Evolutionary conservation across 371 early-diverging fungal species (phyloP).

Genomic region (Mucor saturninus): DNA sequence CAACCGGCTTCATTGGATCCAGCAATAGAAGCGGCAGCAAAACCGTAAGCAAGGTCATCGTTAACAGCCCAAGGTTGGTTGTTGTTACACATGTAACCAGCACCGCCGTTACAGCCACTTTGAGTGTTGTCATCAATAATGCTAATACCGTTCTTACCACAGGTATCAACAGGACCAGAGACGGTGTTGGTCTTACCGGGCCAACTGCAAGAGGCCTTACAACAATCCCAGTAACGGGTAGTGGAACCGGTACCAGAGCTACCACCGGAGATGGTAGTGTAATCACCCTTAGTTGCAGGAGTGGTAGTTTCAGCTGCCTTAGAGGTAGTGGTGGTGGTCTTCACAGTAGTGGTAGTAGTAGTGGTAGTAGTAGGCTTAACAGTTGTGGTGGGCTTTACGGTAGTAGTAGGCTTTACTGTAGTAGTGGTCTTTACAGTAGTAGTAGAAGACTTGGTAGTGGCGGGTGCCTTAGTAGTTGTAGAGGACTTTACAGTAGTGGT

Average conservation of each 20-base stretch:
- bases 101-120: constrained; percentile 48
- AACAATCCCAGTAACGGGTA: constrained; percentile 58
- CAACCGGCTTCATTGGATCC: constrained; percentile 35
- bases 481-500: neutral
- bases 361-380: constrained; percentile 10
- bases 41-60: constrained; percentile 49
- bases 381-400: constrained; percentile 14
- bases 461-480: neutral
- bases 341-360: constrained; percentile 5
- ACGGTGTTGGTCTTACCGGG: constrained; percentile 37
- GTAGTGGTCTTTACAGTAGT: constrained; percentile 13
- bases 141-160: constrained; percentile 40
- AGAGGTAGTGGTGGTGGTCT: constrained; percentile 21
- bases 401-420: constrained; percentile 10
- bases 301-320: constrained; percentile 18
- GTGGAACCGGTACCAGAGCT: constrained; percentile 40
- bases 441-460: neutral
- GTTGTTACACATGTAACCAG: constrained; percentile 48
- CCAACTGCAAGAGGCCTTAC: constrained; percentile 55
- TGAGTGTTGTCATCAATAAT: constrained; percentile 27
- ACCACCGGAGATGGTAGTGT: constrained; percentile 30
- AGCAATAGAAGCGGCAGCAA: constrained; percentile 47
- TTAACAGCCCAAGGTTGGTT: constrained; percentile 51
- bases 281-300: constrained; percentile 9
- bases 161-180: constrained; percentile 36